Base-by-base conservation (phyloP, 2,329 filamentous ascomycete species). In the Sporothrix pseudoabietina region DNA sequence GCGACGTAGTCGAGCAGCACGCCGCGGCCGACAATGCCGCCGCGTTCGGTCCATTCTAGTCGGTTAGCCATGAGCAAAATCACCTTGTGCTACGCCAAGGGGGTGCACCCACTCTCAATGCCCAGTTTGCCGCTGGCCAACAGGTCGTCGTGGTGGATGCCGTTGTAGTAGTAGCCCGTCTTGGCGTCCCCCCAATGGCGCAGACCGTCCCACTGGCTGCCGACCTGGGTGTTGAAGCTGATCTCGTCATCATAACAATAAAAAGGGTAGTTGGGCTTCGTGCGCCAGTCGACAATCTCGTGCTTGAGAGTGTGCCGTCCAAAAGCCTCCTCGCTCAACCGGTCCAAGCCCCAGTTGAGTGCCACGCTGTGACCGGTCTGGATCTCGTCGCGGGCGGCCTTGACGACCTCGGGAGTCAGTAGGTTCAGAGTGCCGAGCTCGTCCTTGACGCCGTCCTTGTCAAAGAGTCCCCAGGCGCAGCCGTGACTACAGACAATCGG, bases 341-440 rank as follows among this genome's bases (percentile, higher is more conserved):
- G 85, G 79, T 88, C 83, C 8, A 91, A 82, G 0, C 87, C 85
- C 83, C 88, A 88, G 80, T 91, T 88, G 22, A 90, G 84, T 0
- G 87, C 88, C 71, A 90, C 82, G 47, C 85, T 86, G 69, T 47
- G 65, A 39, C 89, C 88, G 5, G 85, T 87, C 75, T 83, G 81
- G 74, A 91, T 89, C 78, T 87, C 84, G 26, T 82, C 82, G 74
- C 80, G 81, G 30, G 87, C 85, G 1, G 87, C 85, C 49, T 83
- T 81, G 12, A 83, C 83, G 26, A 89, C 86, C 72, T 85, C 82
- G 70, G 88, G 83, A 0, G 87, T 90, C 16, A 91, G 83, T 39
- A 88, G 84, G 78, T 91, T 91, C 26, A 91, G 79, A 32, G 86
- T 87, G 10, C 89, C 89, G 1, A 91, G 82, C 79, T 89, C 82